These are phyloP conservation scores for Marchantia polymorpha DNA, from an alignment of 225 moss, liverwort and hornwort species.

Conservation along the genomic window DNA sequence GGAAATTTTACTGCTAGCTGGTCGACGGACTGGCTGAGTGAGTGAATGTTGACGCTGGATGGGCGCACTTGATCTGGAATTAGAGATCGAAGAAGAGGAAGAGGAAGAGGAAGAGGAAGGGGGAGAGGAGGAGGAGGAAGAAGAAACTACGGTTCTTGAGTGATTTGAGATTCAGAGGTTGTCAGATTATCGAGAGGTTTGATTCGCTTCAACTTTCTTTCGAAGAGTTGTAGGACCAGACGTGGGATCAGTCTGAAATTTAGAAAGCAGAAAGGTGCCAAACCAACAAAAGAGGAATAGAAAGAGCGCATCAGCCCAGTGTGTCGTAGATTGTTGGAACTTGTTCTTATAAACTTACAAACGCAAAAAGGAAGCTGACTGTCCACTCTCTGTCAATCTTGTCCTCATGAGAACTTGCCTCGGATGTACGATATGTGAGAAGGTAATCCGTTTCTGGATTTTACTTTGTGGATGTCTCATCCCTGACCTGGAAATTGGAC, in stretches of 20 bases:
- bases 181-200: conserved; percentile 16
- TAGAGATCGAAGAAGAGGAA: not conserved
- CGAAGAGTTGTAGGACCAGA: conserved; percentile 7
- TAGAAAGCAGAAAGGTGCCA: conserved; percentile 6
- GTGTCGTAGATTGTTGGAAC: not conserved
- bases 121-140: not conserved
- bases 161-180: not conserved
- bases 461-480: conserved; percentile 26
- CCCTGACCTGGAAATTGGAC: conserved; percentile 20
- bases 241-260: not conserved
- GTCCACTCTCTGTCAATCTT: not conserved
- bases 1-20: not conserved
- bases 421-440: conserved; percentile 23
- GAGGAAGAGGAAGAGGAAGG: not conserved
- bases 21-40: not conserved
- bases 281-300: not conserved
- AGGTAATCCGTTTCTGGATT: conserved; percentile 27
- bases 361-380: conserved; percentile 13
- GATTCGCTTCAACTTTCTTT: conserved; percentile 14
- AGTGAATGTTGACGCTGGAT: conserved; percentile 5
- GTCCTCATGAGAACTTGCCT: conserved; percentile 24
- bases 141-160: conserved; percentile 8
- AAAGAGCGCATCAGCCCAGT: not conserved
- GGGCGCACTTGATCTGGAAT: not conserved
- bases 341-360: not conserved